A percentile compares a stretch with the other conserved stretches of the same genome.
phyloP scores from a whole-genome alignment of 768 basidiomycete species.

The Pulveroboletus sp. region DNA sequence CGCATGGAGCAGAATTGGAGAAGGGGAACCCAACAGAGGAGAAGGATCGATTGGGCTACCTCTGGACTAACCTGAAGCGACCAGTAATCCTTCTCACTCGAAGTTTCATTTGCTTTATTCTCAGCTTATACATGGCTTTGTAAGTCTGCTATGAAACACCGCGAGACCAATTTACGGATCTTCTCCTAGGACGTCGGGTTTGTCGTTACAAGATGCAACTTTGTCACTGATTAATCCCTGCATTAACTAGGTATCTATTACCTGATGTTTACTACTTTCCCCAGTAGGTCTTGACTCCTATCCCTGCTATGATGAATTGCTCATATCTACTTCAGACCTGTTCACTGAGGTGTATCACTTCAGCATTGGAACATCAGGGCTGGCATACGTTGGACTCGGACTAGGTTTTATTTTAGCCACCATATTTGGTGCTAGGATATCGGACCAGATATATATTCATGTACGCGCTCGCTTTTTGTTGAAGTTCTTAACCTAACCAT shows the following conservation, averaged over 20 bases:
- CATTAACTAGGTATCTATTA: constrained; percentile 59
- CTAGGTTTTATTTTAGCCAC: constrained; percentile 53
- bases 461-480: constrained; percentile 31
- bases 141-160: constrained; percentile 35
- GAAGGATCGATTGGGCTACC: constrained; percentile 35
- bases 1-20: constrained; percentile 43
- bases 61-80: constrained; percentile 60
- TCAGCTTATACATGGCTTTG: constrained; percentile 74
- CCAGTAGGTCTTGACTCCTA: constrained; percentile 33
- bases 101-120: constrained; percentile 67
- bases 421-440: constrained; percentile 46
- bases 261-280: constrained; percentile 70
- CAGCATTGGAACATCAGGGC: constrained; percentile 47
- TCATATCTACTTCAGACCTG: constrained; percentile 27
- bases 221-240: constrained; percentile 2
- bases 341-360: constrained; percentile 55
- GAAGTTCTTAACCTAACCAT: not conserved
- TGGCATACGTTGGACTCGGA: constrained; percentile 54
- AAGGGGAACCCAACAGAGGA: constrained; percentile 31
- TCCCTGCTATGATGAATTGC: not conserved
- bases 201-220: constrained; percentile 18
- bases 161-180: not conserved
- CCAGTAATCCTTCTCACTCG: constrained; percentile 56
- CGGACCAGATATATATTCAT: constrained; percentile 44
- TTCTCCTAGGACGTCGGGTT: constrained; percentile 52